Conservation (phyloP, 2,329 filamentous ascomycete species). For the Xylaria sp. region DNA sequence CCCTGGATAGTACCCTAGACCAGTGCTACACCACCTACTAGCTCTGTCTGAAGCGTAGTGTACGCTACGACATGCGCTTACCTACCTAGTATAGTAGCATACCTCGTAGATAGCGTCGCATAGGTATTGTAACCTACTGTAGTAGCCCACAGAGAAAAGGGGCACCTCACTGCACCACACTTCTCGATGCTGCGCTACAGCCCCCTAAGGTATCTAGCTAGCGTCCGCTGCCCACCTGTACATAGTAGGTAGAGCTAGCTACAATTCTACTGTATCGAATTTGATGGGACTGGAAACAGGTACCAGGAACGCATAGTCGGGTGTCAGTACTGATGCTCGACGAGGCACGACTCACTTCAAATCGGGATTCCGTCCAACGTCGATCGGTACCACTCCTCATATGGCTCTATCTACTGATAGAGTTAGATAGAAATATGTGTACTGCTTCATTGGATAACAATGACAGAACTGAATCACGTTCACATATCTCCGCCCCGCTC, state of each 20-base stretch:
- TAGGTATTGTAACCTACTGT: not conserved
- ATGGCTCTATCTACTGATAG: not conserved
- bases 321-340: not conserved
- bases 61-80: not conserved
- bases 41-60: not conserved
- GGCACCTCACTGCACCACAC: not conserved
- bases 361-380: slow-evolving; percentile 21
- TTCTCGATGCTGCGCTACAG: not conserved
- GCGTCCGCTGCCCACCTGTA: not conserved
- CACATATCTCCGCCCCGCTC: not conserved
- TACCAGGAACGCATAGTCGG: not conserved
- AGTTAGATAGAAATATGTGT: slow-evolving; percentile 3
- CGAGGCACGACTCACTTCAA: slow-evolving; percentile 15
- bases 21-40: not conserved
- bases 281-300: not conserved
- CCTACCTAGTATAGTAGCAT: not conserved
- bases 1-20: slow-evolving; percentile 9
- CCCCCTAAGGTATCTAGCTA: not conserved
- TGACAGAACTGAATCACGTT: slow-evolving; percentile 26
- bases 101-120: not conserved
- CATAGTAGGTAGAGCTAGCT: not conserved
- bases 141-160: slow-evolving; percentile 20
- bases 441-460: slow-evolving; percentile 9
- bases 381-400: slow-evolving; percentile 18
- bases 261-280: not conserved